These are phyloP conservation scores for Dissophora globulifera DNA, from an alignment of 192 early-diverging fungal genomes.

Conservation along the genomic window DNA sequence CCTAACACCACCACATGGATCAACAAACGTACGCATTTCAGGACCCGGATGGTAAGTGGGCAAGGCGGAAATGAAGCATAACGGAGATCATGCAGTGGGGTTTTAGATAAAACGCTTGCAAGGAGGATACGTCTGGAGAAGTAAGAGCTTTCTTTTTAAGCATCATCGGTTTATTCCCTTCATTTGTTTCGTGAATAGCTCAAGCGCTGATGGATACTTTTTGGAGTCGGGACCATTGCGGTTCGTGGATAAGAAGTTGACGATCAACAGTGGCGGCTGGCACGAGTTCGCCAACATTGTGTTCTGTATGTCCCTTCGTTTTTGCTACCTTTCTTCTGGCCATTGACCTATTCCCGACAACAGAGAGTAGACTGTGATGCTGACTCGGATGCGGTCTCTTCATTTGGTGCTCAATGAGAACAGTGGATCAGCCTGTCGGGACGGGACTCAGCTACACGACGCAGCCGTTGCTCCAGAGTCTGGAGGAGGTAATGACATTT, in stretches of 20 bases:
- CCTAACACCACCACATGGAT: no score
- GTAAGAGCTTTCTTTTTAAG: not conserved
- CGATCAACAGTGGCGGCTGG: conserved; percentile 62
- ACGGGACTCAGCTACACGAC: conserved; percentile 69
- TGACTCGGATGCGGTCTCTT: no score
- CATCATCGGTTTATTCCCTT: not conserved
- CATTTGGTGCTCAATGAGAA: not conserved
- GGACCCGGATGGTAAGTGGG: conserved; percentile 34
- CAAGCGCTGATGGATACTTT: conserved; percentile 74
- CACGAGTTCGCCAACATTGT: conserved; percentile 69
- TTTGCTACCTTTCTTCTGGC: no score
- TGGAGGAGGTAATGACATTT: conserved; percentile 64
- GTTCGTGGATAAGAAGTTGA: conserved; percentile 53
- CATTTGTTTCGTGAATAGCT: conserved; percentile 5
- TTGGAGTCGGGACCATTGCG: conserved; percentile 68
- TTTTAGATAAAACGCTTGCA: not conserved
- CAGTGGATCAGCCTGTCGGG: conserved; percentile 74
- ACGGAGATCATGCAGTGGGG: no score
- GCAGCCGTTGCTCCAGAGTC: conserved; percentile 41
- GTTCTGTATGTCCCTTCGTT: conserved; percentile 54
- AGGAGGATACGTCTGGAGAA: not conserved
- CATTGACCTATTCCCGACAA: no score
- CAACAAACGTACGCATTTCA: no score
- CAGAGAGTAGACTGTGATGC: no score
- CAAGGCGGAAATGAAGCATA: not conserved